These are phyloP conservation scores for Primulina huaijiensis DNA, from an alignment of 257 asterid species.

Conservation along the genomic window DNA sequence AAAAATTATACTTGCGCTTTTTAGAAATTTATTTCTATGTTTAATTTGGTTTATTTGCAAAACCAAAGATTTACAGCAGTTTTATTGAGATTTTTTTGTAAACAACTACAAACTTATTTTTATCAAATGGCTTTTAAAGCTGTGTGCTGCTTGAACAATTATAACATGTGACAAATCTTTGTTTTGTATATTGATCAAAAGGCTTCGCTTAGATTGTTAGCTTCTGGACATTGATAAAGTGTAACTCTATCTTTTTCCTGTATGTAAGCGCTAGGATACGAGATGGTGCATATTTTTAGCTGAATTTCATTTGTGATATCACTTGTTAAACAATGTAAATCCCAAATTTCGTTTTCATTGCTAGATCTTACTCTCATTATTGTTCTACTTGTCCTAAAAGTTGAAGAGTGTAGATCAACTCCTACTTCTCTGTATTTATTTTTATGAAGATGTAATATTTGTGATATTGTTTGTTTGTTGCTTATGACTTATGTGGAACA, in stretches of 20 bases:
- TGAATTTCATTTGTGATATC: background rate
- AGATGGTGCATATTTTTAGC: slow-evolving; percentile 14
- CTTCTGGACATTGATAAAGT: background rate
- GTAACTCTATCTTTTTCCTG: background rate
- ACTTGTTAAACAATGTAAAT: slow-evolving; percentile 9
- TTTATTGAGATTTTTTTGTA: slow-evolving; percentile 8
- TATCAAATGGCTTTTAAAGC: slow-evolving; percentile 16
- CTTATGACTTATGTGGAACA: slow-evolving; percentile 33
- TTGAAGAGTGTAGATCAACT: slow-evolving; percentile 12
- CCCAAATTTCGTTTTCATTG: slow-evolving; percentile 8
- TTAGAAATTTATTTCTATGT: slow-evolving; percentile 16
- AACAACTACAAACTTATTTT: background rate
- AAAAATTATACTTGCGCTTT: background rate
- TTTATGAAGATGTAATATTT: slow-evolving; percentile 16
- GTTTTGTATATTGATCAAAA: background rate
- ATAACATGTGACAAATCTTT: slow-evolving; percentile 2
- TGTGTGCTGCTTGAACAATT: slow-evolving; percentile 13
- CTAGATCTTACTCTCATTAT: slow-evolving; percentile 1
- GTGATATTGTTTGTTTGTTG: slow-evolving; percentile 26
- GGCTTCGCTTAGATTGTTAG: slow-evolving; percentile 17
- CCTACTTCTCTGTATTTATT: background rate
- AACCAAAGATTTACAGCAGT: background rate
- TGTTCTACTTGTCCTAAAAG: background rate
- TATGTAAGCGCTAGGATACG: slow-evolving; percentile 11
- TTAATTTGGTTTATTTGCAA: slow-evolving; percentile 4